Conservation (phyloP, 2,329 filamentous ascomycete species). For the Scolecobasidium constrictum region DNA sequence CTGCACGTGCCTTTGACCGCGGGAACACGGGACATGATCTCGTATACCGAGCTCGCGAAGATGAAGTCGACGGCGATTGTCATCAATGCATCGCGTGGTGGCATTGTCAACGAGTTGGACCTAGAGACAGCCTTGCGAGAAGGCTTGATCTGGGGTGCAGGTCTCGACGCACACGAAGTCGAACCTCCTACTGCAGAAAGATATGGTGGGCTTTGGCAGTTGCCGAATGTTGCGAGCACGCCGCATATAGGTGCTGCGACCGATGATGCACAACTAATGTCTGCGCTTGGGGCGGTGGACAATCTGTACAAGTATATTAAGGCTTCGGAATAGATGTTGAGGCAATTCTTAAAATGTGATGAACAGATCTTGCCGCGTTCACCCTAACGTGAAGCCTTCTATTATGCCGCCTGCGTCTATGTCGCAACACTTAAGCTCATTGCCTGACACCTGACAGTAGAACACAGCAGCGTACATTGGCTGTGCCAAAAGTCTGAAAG, state of each 20-base stretch:
- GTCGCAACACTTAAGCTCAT: too few relatives aligned
- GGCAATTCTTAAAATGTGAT: too few relatives aligned
- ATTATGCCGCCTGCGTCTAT: too few relatives aligned
- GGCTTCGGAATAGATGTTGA: too few relatives aligned
- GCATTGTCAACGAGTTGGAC: slow-evolving; percentile 45
- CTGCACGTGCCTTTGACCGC: slow-evolving; percentile 42
- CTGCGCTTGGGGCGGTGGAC: too few relatives aligned
- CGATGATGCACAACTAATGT: slow-evolving; percentile 46
- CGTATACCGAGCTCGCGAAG: slow-evolving; percentile 35
- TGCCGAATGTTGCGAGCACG: slow-evolving; percentile 42
- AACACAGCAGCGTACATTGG: too few relatives aligned
- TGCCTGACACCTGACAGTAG: too few relatives aligned
- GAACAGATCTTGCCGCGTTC: too few relatives aligned
- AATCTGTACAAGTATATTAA: too few relatives aligned
- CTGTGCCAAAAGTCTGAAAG: too few relatives aligned
- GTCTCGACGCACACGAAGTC: slow-evolving; percentile 47
- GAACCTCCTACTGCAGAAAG: slow-evolving; percentile 46
- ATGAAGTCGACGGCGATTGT: slow-evolving; percentile 48
- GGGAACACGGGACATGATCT: slow-evolving; percentile 42
- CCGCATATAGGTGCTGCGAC: slow-evolving; percentile 52
- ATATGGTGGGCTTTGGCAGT: slow-evolving; percentile 38
- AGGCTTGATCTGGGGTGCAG: slow-evolving; percentile 43
- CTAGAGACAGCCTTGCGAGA: slow-evolving; percentile 42
- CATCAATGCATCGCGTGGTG: slow-evolving; percentile 48
- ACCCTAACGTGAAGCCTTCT: too few relatives aligned